A percentile compares a stretch with the other conserved stretches of the same genome.
phyloP scores from a whole-genome alignment of 129 eudicot species.

The Arctium lappa region DNA sequence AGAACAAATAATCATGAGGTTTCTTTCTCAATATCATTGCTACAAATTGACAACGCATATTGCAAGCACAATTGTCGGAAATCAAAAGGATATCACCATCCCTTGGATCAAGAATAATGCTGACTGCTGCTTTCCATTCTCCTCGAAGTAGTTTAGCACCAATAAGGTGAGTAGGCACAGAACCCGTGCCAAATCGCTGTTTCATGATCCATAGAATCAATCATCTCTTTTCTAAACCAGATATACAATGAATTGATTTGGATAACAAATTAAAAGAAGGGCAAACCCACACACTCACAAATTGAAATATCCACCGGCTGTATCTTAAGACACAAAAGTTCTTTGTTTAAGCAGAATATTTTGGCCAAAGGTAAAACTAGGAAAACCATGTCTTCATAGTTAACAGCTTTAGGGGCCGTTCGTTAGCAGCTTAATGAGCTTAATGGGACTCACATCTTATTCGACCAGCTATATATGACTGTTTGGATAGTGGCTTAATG shows the following conservation, averaged over 20 bases:
- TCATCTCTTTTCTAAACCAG: not conserved
- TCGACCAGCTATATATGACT: too few species aligned
- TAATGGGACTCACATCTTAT: too few species aligned
- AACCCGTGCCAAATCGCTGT: conserved; percentile 94
- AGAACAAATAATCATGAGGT: conserved; percentile 5
- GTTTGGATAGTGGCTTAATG: too few species aligned
- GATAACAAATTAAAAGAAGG: not conserved
- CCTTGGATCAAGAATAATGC: conserved; percentile 92
- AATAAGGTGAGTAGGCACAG: conserved; percentile 83
- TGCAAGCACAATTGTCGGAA: not conserved
- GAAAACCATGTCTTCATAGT: too few species aligned
- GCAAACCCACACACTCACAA: not conserved
- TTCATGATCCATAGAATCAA: conserved; percentile 8
- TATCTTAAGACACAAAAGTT: not conserved
- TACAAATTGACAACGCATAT: not conserved
- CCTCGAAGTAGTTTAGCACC: conserved; percentile 87
- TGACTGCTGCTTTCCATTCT: conserved; percentile 83
- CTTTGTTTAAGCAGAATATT: not conserved
- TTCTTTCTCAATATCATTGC: not conserved
- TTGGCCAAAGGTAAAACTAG: too few species aligned
- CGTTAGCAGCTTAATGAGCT: too few species aligned
- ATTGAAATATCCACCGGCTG: not conserved
- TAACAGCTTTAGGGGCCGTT: not conserved
- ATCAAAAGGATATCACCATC: conserved; percentile 94
- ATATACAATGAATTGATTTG: not conserved